Evolutionary conservation across 129 eudicot genomes (phyloP).

Genomic region (Chrysanthemum makinoi): DNA sequence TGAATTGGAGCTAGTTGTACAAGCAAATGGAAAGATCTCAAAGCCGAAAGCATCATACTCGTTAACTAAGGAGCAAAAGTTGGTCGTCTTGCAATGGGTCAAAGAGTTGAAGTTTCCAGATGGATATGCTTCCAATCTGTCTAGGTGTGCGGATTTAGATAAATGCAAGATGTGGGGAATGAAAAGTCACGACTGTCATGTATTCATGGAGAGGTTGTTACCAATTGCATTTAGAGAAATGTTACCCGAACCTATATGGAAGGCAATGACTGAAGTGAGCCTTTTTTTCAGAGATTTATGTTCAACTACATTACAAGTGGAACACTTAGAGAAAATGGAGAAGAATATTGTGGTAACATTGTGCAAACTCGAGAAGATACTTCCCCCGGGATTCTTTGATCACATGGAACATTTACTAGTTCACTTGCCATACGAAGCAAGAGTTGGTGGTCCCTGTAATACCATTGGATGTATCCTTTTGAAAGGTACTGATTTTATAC

Average conservation of each 20-base stretch:
- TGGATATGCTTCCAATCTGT: too few relatives aligned
- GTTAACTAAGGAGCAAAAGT: too few relatives aligned
- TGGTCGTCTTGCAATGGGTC: too few relatives aligned
- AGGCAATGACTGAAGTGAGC: constrained; percentile 3
- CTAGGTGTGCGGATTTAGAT: background rate
- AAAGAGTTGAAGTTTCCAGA: too few relatives aligned
- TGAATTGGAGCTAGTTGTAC: too few relatives aligned
- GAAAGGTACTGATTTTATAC: too few relatives aligned
- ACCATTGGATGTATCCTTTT: constrained; percentile 20
- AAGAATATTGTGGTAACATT: background rate
- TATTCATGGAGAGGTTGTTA: constrained; percentile 8
- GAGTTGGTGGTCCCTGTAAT: constrained; percentile 21
- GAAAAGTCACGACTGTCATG: constrained; percentile 14
- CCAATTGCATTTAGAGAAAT: constrained; percentile 12
- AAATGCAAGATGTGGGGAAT: constrained; percentile 4
- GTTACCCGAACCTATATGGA: background rate
- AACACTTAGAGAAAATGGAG: background rate
- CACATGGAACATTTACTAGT: constrained; percentile 21
- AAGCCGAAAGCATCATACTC: too few relatives aligned
- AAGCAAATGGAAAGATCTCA: too few relatives aligned
- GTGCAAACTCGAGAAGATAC: constrained; percentile 19
- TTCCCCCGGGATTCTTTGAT: constrained; percentile 23
- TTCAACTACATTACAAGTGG: background rate
- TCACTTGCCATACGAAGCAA: constrained; percentile 17
- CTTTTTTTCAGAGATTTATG: background rate